Evolutionary conservation across 768 basidiomycete genomes (phyloP).

Genomic region (Kwoniella sp.): DNA sequence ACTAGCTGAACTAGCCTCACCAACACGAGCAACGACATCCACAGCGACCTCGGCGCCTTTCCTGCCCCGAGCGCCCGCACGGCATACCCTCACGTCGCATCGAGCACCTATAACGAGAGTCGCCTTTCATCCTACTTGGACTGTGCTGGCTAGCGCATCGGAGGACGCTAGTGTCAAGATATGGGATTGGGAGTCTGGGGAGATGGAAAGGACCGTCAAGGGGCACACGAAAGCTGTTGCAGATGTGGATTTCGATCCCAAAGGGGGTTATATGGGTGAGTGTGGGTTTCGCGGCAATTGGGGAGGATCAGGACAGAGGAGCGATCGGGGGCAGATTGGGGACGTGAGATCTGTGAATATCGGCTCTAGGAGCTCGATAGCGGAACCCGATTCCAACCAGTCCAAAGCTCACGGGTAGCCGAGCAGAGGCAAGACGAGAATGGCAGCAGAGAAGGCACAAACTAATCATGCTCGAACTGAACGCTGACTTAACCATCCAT

Average conservation of each 20-base stretch:
- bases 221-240: constrained; percentile 86
- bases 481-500: not conserved
- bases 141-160: constrained; percentile 77
- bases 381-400: no score
- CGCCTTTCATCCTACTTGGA: constrained; percentile 84
- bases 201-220: constrained; percentile 87
- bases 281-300: not conserved
- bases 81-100: constrained; percentile 75
- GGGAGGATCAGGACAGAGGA: not conserved
- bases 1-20: constrained; percentile 69
- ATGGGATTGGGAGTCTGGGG: constrained; percentile 96
- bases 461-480: not conserved
- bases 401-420: no score
- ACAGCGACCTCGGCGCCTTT: constrained; percentile 61
- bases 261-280: constrained; percentile 77
- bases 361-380: no score
- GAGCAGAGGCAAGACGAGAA: no score
- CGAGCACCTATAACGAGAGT: constrained; percentile 74
- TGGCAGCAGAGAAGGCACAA: no score
- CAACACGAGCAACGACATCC: constrained; percentile 60
- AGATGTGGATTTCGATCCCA: constrained; percentile 85
- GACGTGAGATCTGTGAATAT: not conserved
- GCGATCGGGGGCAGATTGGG: not conserved
- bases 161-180: constrained; percentile 89
- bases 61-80: constrained; percentile 82